A percentile compares a stretch with the other conserved stretches of the same genome.
Evolutionary conservation across 805 yeast species (phyloP).

Genomic region (Sungouiozyma ichnusensis): DNA sequence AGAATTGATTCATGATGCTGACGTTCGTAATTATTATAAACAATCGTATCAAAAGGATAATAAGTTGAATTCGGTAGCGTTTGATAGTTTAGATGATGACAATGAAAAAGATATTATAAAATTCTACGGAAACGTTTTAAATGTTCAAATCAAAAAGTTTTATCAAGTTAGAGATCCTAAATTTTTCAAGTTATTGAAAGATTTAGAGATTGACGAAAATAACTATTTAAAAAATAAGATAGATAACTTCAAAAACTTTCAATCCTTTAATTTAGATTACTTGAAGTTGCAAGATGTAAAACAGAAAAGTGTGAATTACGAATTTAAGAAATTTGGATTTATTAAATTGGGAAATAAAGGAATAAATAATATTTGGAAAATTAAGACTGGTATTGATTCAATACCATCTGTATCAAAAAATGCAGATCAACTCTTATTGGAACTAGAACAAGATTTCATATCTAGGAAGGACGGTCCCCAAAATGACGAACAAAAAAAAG

Average conservation of each 20-base stretch:
- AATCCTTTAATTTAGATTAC: slow-evolving; percentile 7
- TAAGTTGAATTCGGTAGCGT: slow-evolving; percentile 4
- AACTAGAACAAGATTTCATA: slow-evolving; percentile 9
- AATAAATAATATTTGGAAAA: slow-evolving; percentile 30
- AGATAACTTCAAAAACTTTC: slow-evolving; percentile 19
- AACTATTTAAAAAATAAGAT: slow-evolving; percentile 12
- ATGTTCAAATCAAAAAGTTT: slow-evolving; percentile 14
- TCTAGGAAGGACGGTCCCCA: slow-evolving; percentile 3
- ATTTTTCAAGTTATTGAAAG: slow-evolving; percentile 10
- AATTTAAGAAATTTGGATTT: slow-evolving; percentile 25
- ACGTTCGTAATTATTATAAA: slow-evolving; percentile 14
- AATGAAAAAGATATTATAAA: slow-evolving; percentile 9
- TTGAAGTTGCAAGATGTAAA: not conserved
- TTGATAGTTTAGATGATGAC: slow-evolving; percentile 8
- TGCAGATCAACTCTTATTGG: slow-evolving; percentile 18
- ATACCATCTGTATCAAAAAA: slow-evolving; percentile 14
- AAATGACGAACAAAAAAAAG: slow-evolving; percentile 1
- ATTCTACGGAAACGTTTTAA: slow-evolving; percentile 11
- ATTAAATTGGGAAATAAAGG: slow-evolving; percentile 25
- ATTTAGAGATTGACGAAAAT: slow-evolving; percentile 10
- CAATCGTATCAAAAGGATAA: slow-evolving; percentile 15
- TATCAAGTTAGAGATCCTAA: slow-evolving; percentile 17
- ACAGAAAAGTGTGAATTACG: slow-evolving; percentile 5
- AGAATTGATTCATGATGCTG: slow-evolving; percentile 10
- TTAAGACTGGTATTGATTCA: slow-evolving; percentile 31